Conservation (phyloP, 345 rosid genomes). For the Bruguiera sexangula region DNA sequence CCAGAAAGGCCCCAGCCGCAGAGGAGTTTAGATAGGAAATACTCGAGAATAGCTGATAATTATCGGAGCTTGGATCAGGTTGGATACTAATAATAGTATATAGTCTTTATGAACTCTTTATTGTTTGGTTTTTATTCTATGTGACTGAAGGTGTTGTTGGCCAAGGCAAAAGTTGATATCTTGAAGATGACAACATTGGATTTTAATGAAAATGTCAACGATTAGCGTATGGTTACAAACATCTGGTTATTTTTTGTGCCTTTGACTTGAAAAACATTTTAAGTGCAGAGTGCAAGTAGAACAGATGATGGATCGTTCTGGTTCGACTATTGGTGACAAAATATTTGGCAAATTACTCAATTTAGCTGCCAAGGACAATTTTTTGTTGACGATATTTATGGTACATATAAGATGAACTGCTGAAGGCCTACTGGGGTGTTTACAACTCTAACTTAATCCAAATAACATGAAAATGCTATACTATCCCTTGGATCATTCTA, state of each 20-base stretch:
- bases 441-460: too few species aligned
- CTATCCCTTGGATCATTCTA: too few species aligned
- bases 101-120: background rate
- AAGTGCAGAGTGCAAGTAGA: background rate
- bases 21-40: slow-evolving; percentile 53
- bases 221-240: background rate
- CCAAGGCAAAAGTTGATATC: too few species aligned
- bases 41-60: slow-evolving; percentile 72
- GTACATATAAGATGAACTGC: background rate
- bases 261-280: background rate
- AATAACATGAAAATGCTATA: too few species aligned
- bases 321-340: background rate
- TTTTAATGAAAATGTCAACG: background rate
- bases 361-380: background rate
- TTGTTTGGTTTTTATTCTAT: background rate
- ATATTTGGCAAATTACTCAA: background rate
- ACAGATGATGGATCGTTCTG: background rate
- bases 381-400: background rate
- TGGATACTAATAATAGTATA: slow-evolving; percentile 12
- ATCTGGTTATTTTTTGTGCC: background rate
- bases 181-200: background rate
- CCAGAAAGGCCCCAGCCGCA: slow-evolving; percentile 40
- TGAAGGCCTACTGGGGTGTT: background rate
- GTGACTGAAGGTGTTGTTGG: too few species aligned
- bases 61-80: slow-evolving; percentile 88